A percentile compares a stretch with the other conserved stretches of the same genome.
These are phyloP conservation scores for Ceratocystiopsis sp. DNA, from an alignment of 2,329 filamentous ascomycete species.

Conservation along the genomic window DNA sequence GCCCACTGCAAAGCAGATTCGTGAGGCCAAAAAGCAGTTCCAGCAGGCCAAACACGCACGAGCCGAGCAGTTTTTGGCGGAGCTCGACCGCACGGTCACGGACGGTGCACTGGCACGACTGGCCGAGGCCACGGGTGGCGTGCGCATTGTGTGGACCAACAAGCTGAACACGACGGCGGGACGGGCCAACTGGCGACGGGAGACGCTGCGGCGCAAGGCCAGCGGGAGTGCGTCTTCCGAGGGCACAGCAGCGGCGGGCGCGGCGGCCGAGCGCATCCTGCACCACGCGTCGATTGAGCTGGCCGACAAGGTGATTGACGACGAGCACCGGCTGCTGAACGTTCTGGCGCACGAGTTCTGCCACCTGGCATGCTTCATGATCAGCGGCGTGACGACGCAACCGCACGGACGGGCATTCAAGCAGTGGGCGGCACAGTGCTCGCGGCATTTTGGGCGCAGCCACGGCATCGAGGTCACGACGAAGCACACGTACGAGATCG, in stretches of 20 bases:
- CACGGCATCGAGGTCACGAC: slow-evolving; percentile 67
- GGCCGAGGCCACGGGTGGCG: slow-evolving; percentile 47
- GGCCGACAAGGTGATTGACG: slow-evolving; percentile 72
- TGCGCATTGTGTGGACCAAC: slow-evolving; percentile 57
- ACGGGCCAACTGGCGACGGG: slow-evolving; percentile 53
- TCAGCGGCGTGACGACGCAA: slow-evolving; percentile 33
- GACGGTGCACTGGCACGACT: slow-evolving; percentile 40
- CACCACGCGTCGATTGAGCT: slow-evolving; percentile 72
- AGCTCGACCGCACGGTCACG: slow-evolving; percentile 52
- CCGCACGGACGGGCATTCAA: slow-evolving; percentile 14
- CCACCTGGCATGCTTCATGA: slow-evolving; percentile 83
- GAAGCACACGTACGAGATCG: slow-evolving; percentile 76
- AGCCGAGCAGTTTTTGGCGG: slow-evolving; percentile 44
- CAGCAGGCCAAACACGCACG: slow-evolving; percentile 42
- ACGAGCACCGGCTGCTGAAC: slow-evolving; percentile 62
- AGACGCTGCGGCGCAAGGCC: slow-evolving; percentile 25
- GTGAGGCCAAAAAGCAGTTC: slow-evolving; percentile 41
- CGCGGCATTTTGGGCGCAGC: slow-evolving; percentile 32
- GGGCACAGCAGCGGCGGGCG: not conserved
- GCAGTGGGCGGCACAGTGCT: slow-evolving; percentile 21
- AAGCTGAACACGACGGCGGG: slow-evolving; percentile 69
- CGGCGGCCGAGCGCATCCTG: slow-evolving; percentile 16
- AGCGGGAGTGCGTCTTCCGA: not conserved
- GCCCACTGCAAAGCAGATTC: slow-evolving; percentile 9
- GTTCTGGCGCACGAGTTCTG: slow-evolving; percentile 95